Evolutionary conservation across 768 basidiomycete genomes (phyloP).

Genomic region (Termitomyces sp.): DNA sequence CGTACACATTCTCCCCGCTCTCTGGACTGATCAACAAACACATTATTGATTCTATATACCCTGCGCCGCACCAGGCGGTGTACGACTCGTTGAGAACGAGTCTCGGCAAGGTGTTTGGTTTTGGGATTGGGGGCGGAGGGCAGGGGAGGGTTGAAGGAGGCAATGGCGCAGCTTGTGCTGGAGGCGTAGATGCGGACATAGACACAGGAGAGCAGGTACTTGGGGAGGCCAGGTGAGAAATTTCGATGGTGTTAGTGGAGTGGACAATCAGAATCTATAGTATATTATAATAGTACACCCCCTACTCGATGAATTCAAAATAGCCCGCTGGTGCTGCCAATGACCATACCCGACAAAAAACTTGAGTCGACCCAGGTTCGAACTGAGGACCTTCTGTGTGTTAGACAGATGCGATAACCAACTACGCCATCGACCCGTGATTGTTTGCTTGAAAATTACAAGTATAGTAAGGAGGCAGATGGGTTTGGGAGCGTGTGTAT

Average conservation of each 20-base stretch:
- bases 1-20: background rate
- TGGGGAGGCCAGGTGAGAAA: background rate
- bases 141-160: background rate
- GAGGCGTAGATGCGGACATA: background rate
- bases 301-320: too few species aligned
- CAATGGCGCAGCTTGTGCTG: background rate
- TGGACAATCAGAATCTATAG: too few species aligned
- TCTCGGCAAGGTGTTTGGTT: background rate
- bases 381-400: slow-evolving; percentile 29
- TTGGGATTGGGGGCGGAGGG: background rate
- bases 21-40: background rate
- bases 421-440: slow-evolving; percentile 58
- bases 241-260: too few species aligned
- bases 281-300: too few species aligned
- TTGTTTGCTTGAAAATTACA: too few species aligned
- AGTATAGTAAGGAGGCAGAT: too few species aligned
- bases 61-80: background rate
- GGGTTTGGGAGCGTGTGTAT: background rate
- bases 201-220: background rate
- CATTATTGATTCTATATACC: background rate
- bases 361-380: slow-evolving; percentile 18
- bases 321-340: too few species aligned
- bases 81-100: background rate
- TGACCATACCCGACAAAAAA: too few species aligned
- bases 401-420: slow-evolving; percentile 85